Base-by-base conservation (phyloP, 148 eudicot genomes). In the Rhododendron mucronatum region DNA sequence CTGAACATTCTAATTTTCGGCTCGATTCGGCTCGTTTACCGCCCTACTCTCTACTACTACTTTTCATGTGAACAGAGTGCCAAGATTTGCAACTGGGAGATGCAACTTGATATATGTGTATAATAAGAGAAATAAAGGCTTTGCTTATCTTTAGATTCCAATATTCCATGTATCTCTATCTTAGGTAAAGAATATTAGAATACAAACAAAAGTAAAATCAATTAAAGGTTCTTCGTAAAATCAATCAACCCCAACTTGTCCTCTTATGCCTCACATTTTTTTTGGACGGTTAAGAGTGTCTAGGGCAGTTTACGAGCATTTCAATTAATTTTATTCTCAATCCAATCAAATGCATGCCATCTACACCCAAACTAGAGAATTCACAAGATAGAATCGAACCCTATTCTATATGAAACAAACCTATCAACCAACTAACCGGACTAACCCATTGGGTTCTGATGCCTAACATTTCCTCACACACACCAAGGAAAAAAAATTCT, bases 231-330 rank as follows among this genome's bases (percentile, higher is more conserved):
- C 18, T 55, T 45, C 78, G 13, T 78, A 21, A 48, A 76, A 87
- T 82, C 85, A 80, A 88, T 90, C 86, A 78, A 85, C 76, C 76
- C 85, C 91, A 87, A 87, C 89, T 86, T 80, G 85, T 65, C 47
- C 77, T 78, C 61, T 82, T 37, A 45, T 63, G 59, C 84, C 77
- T 57, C 59, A 37, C 28, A 41, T 57, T 63, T 71, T 53, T 57
- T 12, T 21, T 21, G 0, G 12, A 63, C 4, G 1, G 1, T 9
- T 1, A 23, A 0, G 71, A 63, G 11, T 0, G 12, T 63, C 13
- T 0, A 9, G 2, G 12, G 0, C 5, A 23, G 0, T 63, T n/a
- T n/a, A 63, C 12, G 15, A 0, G 26, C 71, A 63, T 3, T 0
- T 63, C 12, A 21, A 63, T 1, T 63, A 23, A 21, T 63, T 1